phyloP scores from a whole-genome alignment of 441 rosid genomes.

The Erodium trifolium region DNA sequence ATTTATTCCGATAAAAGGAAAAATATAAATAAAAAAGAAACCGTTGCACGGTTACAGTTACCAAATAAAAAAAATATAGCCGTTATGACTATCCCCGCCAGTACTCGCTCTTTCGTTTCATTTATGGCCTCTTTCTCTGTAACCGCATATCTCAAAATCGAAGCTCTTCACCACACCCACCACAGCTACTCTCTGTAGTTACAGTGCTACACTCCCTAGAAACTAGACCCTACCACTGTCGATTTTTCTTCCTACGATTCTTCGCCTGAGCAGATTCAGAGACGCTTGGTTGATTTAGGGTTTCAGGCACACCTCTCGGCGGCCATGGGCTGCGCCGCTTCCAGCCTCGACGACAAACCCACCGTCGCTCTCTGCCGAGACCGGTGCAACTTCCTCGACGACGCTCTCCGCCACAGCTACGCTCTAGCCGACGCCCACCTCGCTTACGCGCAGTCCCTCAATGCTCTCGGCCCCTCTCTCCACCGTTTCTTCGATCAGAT shows the following conservation, averaged over 20 bases:
- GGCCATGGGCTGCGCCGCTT: slow-evolving; percentile 21
- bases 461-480: neutral
- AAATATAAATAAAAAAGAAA: neutral
- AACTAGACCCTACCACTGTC: neutral
- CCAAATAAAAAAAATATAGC: slow-evolving; percentile 10
- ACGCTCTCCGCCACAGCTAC: slow-evolving; percentile 23
- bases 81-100: slow-evolving; percentile 23
- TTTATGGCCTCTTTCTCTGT: neutral
- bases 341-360: slow-evolving; percentile 22
- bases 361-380: slow-evolving; percentile 25
- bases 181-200: no score
- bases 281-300: neutral
- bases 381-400: slow-evolving; percentile 22
- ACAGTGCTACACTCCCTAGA: neutral
- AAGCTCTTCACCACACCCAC: no score
- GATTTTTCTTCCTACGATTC: neutral
- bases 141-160: no score
- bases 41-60: neutral
- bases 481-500: neutral
- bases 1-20: no score
- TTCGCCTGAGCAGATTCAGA: neutral
- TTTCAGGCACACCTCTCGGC: neutral
- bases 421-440: slow-evolving; percentile 21
- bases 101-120: neutral
- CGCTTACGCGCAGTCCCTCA: slow-evolving; percentile 16